Evolutionary conservation across 2,329 filamentous ascomycete genomes (phyloP), one percentile per base, ranked within the genome.

Genomic region (Diaporthe amygdali): DNA sequence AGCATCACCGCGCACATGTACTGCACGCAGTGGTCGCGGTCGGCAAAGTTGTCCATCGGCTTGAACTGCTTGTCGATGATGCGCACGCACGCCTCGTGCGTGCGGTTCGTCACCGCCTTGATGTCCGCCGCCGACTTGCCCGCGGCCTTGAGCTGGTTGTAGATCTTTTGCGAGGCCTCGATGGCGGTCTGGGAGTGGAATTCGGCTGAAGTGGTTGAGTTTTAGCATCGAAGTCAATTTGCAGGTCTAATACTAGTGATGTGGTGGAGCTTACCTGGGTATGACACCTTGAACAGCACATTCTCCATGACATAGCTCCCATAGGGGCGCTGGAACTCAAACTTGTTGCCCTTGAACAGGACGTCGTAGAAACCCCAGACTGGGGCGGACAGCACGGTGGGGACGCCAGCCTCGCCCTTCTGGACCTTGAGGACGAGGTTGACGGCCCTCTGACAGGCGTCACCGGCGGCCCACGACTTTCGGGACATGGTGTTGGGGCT

Each of bases 51-150:
- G 88, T 98, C 95, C 94, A 99, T 97, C 77, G 95, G 92, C 90
- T 98, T 98, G 90, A 97, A 97, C 86, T 99, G 96, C 90, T 99
- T 99, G 90, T 99, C 96, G 79, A 99, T 99, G 85, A 99, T 99
- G 79, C 96, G 95, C 81, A 99, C 91, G 87, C 96, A 98, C 71
- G 96, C 96, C 85, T 99, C 96, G 86, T 99, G 96, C 10, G 96
- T 99, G 78, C 96, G 93, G 90, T 96, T 97, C 77, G 93, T 95
- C 79, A 99, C 90, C 73, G 89, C 89, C 87, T 97, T 96, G 87
- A 99, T 97, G 83, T 99, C 96, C 76, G 92, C 93, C 70, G 95
- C 95, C 68, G 92, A 93, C 89, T 98, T 97, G 85, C 95, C 96
- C 86, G 93, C 86, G 51, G 90, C 87, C 83, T 93, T 92, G 75